These are phyloP conservation scores for Hyphodiscus sp. DNA, from an alignment of 2,329 filamentous ascomycete genomes.

Conservation along the genomic window DNA sequence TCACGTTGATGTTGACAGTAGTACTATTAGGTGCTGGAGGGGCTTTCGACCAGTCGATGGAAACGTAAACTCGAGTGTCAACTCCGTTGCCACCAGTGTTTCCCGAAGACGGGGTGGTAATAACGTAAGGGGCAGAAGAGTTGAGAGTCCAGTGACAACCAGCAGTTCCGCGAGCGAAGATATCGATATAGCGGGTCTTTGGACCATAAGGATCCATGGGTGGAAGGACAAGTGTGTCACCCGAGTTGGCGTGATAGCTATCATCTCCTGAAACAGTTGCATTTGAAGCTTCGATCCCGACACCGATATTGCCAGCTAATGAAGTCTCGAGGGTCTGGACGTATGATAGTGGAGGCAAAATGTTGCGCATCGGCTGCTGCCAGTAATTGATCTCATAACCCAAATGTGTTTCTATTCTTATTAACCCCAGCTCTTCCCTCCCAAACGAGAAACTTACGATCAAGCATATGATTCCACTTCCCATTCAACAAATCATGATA, in stretches of 20 bases:
- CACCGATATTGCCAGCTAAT: constrained; percentile 55
- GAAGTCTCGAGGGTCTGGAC: constrained; percentile 51
- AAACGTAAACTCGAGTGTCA: constrained; percentile 47
- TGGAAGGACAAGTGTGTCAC: constrained; percentile 46
- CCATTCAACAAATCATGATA: constrained; percentile 54
- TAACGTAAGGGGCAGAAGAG: constrained; percentile 42
- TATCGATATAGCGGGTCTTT: constrained; percentile 51
- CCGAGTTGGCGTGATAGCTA: constrained; percentile 50
- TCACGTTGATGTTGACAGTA: constrained; percentile 46
- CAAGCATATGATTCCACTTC: constrained; percentile 58
- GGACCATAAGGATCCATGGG: constrained; percentile 53
- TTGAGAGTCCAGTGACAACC: constrained; percentile 47
- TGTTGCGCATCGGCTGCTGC: constrained; percentile 70
- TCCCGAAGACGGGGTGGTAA: constrained; percentile 43
- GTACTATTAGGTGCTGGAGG: constrained; percentile 35
- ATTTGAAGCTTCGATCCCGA: constrained; percentile 59
- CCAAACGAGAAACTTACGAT: constrained; percentile 34
- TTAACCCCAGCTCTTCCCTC: constrained; percentile 19
- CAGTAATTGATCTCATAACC: constrained; percentile 44
- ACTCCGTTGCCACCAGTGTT: constrained; percentile 41
- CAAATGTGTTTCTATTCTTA: constrained; percentile 42
- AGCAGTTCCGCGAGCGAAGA: constrained; percentile 51
- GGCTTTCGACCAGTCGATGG: constrained; percentile 48
- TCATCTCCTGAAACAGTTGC: constrained; percentile 64
- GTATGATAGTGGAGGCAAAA: constrained; percentile 53